phyloP scores from a whole-genome alignment of 306 rosid species.

The Astragalus glycyphyllos region DNA sequence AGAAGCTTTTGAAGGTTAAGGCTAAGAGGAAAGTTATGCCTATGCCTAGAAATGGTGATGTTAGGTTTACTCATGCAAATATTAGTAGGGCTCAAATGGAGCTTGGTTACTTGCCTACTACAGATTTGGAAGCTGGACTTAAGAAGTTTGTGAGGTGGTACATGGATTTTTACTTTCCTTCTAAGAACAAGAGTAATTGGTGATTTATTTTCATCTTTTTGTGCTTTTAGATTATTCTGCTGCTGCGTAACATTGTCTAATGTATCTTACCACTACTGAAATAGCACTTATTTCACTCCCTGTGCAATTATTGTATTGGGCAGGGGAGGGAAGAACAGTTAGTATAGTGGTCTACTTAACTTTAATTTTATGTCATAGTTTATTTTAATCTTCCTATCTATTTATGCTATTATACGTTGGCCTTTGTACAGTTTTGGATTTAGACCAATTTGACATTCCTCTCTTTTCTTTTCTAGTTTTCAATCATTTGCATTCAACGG shows the following conservation, averaged over 20 bases:
- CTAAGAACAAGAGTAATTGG: conserved; percentile 53
- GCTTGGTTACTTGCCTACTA: conserved; percentile 62
- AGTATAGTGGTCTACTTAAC: conserved; percentile 27
- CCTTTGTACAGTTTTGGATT: conserved; percentile 59
- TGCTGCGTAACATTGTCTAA: not conserved
- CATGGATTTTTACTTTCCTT: conserved; percentile 46
- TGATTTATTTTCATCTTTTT: conserved; percentile 46
- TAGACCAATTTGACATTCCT: conserved; percentile 42
- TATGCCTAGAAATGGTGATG: conserved; percentile 78
- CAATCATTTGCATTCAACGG: not conserved
- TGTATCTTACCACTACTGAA: not conserved
- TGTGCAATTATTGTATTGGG: conserved; percentile 36
- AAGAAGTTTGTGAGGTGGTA: conserved; percentile 74
- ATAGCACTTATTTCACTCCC: not conserved
- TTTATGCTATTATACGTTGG: conserved; percentile 47
- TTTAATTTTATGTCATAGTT: conserved; percentile 30
- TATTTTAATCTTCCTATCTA: conserved; percentile 37
- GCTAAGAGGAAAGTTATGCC: conserved; percentile 60
- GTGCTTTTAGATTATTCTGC: conserved; percentile 5
- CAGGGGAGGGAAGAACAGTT: conserved; percentile 41
- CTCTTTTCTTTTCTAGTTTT: conserved; percentile 18
- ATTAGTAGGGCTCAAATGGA: conserved; percentile 61
- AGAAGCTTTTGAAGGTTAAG: conserved; percentile 68
- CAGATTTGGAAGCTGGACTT: conserved; percentile 64
- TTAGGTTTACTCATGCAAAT: conserved; percentile 72